These are phyloP conservation scores for Rhodotorula sp. DNA, from an alignment of 1,284 basidiomycete genomes.

Conservation along the genomic window DNA sequence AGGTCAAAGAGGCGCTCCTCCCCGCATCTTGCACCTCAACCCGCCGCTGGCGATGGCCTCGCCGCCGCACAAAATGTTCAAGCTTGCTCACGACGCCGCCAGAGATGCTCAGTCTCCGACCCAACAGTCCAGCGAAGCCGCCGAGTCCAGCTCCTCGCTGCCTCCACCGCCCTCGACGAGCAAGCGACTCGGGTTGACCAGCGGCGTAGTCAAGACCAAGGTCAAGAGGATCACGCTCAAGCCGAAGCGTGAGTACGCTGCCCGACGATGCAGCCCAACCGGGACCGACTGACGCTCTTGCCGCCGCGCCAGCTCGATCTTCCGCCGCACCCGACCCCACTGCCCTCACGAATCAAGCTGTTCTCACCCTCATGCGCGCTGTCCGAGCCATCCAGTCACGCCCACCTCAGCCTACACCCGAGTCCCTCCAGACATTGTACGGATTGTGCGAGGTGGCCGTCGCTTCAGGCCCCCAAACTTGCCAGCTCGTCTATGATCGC, in stretches of 20 bases:
- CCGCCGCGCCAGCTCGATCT: conserved; percentile 4
- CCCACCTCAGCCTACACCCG: conserved; percentile 39
- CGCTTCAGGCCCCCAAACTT: conserved; percentile 12
- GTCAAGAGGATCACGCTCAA: conserved; percentile 31
- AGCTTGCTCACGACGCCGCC: conserved; percentile 10
- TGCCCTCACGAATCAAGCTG: conserved; percentile 9
- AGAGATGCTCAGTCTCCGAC: not conserved
- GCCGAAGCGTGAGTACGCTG: conserved; percentile 6
- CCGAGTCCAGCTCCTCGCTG: not conserved
- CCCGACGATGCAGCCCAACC: no score
- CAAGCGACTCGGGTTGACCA: conserved; percentile 31
- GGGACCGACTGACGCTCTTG: not conserved
- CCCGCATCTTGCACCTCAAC: no score
- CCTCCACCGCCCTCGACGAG: conserved; percentile 11
- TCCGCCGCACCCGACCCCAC: conserved; percentile 12
- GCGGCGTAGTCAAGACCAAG: conserved; percentile 16
- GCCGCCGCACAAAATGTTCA: conserved; percentile 26
- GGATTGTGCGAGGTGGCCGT: conserved; percentile 39
- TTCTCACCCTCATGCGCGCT: conserved; percentile 37
- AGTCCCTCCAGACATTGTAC: conserved; percentile 44
- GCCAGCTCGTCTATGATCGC: conserved; percentile 42
- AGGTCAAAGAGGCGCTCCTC: no score
- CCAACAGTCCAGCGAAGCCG: not conserved
- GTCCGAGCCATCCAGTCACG: conserved; percentile 41
- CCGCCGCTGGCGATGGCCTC: conserved; percentile 7